Conservation (phyloP, 2,329 filamentous ascomycete species). For the Macrophomina phaseolina region DNA sequence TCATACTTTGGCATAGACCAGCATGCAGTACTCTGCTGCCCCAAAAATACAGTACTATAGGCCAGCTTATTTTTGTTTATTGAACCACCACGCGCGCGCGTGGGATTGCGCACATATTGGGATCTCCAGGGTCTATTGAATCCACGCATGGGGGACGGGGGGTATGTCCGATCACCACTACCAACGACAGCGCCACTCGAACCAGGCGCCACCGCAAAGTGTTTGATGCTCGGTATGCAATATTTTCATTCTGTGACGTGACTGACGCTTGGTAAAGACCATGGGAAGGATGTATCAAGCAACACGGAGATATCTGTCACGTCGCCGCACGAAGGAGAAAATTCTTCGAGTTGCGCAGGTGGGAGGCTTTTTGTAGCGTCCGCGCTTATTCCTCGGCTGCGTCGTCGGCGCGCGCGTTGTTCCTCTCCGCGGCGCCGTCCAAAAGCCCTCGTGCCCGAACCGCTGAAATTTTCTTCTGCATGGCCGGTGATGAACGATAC, state of each 20-base stretch:
- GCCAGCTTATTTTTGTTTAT: not conserved
- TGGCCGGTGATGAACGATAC: constrained; percentile 45
- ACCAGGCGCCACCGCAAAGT: constrained; percentile 44
- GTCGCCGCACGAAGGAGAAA: constrained; percentile 79
- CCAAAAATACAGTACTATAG: constrained; percentile 15
- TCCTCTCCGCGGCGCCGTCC: constrained; percentile 1
- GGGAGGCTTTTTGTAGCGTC: constrained; percentile 9
- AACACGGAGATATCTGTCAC: constrained; percentile 78
- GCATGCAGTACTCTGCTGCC: constrained; percentile 9
- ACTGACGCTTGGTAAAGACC: constrained; percentile 70
- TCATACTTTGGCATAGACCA: constrained; percentile 21
- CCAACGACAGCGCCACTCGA: constrained; percentile 46
- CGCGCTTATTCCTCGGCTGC: not conserved
- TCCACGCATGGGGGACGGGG: constrained; percentile 22
- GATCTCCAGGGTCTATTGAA: constrained; percentile 25
- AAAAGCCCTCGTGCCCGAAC: constrained; percentile 26
- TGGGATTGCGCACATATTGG: constrained; percentile 20
- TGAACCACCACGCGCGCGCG: constrained; percentile 4
- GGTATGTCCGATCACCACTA: constrained; percentile 60
- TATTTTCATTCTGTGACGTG: constrained; percentile 74
- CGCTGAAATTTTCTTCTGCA: constrained; percentile 30
- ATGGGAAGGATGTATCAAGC: constrained; percentile 63
- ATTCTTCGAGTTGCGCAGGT: constrained; percentile 38
- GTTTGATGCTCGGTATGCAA: constrained; percentile 66
- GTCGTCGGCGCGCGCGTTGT: constrained; percentile 2